A percentile compares a stretch with the other conserved stretches of the same genome.
phyloP scores from a whole-genome alignment of 768 basidiomycete genomes.

The Strobilomyces confusus region DNA sequence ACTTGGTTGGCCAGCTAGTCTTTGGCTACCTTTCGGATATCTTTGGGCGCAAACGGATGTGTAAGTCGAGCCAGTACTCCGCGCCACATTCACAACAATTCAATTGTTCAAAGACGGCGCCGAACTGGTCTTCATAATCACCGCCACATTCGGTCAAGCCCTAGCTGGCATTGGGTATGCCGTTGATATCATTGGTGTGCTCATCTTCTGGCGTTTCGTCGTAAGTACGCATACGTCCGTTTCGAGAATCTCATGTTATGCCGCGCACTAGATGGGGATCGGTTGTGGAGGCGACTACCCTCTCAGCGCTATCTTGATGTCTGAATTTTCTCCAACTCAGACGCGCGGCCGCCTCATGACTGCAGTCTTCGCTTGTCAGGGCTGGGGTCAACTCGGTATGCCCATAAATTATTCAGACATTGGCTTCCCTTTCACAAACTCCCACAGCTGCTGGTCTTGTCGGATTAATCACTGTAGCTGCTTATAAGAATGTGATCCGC shows the following conservation, averaged over 20 bases:
- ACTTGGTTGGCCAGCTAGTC: conserved; percentile 64
- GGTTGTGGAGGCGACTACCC: conserved; percentile 91
- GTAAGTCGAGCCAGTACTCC: conserved; percentile 38
- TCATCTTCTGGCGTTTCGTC: conserved; percentile 82
- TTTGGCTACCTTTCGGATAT: conserved; percentile 77
- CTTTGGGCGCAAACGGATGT: conserved; percentile 75
- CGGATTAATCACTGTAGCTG: conserved; percentile 55
- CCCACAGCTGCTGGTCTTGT: conserved; percentile 60
- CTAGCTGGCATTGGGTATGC: conserved; percentile 60
- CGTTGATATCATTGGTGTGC: conserved; percentile 61
- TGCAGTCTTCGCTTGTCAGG: conserved; percentile 78
- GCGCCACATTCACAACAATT: neutral
- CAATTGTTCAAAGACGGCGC: conserved; percentile 37
- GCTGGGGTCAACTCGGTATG: conserved; percentile 84
- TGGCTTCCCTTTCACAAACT: neutral
- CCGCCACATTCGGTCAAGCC: conserved; percentile 76
- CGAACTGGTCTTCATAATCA: conserved; percentile 69
- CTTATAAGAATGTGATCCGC: conserved; percentile 57
- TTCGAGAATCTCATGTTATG: neutral
- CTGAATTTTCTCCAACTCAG: conserved; percentile 76
- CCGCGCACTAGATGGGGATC: conserved; percentile 53
- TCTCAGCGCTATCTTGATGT: conserved; percentile 78
- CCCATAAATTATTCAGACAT: neutral
- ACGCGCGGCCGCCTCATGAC: conserved; percentile 86
- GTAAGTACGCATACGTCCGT: conserved; percentile 27